These are phyloP conservation scores for Amauroascus niger DNA, from an alignment of 2,329 filamentous ascomycete genomes.

Conservation along the genomic window DNA sequence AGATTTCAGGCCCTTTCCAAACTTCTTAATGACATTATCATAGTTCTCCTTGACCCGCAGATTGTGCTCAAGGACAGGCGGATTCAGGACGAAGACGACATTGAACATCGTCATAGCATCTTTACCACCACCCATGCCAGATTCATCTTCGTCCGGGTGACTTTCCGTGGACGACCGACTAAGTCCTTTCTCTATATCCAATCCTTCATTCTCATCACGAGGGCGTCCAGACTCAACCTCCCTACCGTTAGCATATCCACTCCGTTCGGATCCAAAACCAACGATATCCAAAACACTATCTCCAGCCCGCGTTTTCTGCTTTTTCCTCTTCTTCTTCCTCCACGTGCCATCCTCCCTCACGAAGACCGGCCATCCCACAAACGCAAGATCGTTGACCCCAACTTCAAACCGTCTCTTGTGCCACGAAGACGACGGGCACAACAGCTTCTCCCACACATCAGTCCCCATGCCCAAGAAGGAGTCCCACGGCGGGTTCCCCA, in stretches of 20 bases:
- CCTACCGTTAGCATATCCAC: neutral
- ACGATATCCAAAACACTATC: conserved; percentile 17
- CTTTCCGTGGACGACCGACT: conserved; percentile 2
- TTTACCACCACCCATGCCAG: conserved; percentile 28
- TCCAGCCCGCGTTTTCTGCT: conserved; percentile 24
- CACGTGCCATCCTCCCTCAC: conserved; percentile 68
- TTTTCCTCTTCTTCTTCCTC: conserved; percentile 47
- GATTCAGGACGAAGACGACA: conserved; percentile 81
- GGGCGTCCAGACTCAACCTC: neutral
- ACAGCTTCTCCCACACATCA: conserved; percentile 67
- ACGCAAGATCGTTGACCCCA: conserved; percentile 67
- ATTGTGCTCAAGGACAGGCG: conserved; percentile 66
- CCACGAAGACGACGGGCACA: conserved; percentile 65
- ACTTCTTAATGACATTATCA: conserved; percentile 78
- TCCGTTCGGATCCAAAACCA: conserved; percentile 25
- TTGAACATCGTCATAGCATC: conserved; percentile 93
- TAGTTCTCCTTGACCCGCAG: conserved; percentile 68
- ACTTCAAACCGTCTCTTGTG: conserved; percentile 78
- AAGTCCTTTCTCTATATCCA: neutral
- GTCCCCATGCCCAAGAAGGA: conserved; percentile 62
- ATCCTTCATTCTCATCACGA: neutral
- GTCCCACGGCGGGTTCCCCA: conserved; percentile 38
- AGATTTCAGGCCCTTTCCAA: conserved; percentile 85
- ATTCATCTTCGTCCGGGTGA: conserved; percentile 1
- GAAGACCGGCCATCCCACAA: conserved; percentile 74